phyloP scores from a whole-genome alignment of 768 basidiomycete genomes.

The Steccherinum ochraceum region DNA sequence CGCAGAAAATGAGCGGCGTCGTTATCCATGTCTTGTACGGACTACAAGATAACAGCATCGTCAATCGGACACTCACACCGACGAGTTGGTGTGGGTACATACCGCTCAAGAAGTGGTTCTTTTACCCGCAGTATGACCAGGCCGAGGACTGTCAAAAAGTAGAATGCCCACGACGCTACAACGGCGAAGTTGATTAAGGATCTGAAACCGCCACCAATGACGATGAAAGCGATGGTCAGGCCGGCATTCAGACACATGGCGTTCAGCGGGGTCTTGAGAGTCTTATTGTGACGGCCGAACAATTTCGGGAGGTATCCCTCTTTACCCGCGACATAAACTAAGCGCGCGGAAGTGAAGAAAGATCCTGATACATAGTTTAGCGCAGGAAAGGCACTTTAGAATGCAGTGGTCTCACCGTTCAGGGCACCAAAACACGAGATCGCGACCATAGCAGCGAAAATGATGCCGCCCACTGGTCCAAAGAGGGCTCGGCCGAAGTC shows the following conservation, averaged over 20 bases:
- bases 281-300: slow-evolving; percentile 72
- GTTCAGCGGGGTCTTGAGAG: slow-evolving; percentile 81
- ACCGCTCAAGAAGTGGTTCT: slow-evolving; percentile 86
- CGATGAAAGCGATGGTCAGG: slow-evolving; percentile 72
- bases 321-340: slow-evolving; percentile 85
- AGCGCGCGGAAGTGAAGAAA: slow-evolving; percentile 70
- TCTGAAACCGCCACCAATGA: slow-evolving; percentile 85
- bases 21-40: slow-evolving; percentile 91
- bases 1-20: slow-evolving; percentile 87
- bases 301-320: slow-evolving; percentile 83
- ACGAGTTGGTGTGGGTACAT: too few species aligned
- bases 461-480: slow-evolving; percentile 76
- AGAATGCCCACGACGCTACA: slow-evolving; percentile 83
- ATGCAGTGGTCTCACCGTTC: slow-evolving; percentile 65
- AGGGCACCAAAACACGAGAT: slow-evolving; percentile 94
- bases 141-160: slow-evolving; percentile 83
- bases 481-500: slow-evolving; percentile 89
- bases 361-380: slow-evolving; percentile 37
- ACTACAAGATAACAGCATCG: slow-evolving; percentile 31
- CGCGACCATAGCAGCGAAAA: slow-evolving; percentile 89
- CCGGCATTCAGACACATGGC: slow-evolving; percentile 75
- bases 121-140: slow-evolving; percentile 83
- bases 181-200: slow-evolving; percentile 87
- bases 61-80: not conserved
- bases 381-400: slow-evolving; percentile 1